Percentiles rank a stretch among this genome's conserved stretches.
Conservation (phyloP, 139 green algal species). For the Closterium sp. region DNA sequence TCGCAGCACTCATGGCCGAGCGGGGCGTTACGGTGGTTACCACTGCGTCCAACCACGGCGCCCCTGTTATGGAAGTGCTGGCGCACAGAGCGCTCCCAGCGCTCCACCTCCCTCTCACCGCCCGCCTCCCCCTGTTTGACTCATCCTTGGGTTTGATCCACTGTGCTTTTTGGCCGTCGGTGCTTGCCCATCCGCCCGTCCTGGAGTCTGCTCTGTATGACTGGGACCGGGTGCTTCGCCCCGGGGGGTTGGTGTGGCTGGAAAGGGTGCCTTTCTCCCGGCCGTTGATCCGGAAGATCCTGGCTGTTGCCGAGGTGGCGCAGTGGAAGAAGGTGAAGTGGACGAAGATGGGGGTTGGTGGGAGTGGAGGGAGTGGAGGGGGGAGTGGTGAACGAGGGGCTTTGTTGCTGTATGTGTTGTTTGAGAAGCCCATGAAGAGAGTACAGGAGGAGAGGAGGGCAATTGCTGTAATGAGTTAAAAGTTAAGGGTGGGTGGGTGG, state of each 20-base stretch:
- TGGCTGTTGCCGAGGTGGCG: background rate
- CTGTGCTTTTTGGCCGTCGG: background rate
- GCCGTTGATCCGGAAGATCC: background rate
- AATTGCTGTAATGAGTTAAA: background rate
- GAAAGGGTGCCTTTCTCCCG: background rate
- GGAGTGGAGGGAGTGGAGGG: background rate
- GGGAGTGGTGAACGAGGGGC: background rate
- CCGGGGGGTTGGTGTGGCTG: background rate
- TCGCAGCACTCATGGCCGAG: background rate
- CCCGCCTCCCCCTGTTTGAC: background rate
- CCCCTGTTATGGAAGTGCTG: background rate
- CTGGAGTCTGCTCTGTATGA: background rate
- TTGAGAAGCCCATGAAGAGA: background rate
- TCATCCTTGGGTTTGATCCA: background rate
- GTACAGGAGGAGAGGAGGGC: background rate
- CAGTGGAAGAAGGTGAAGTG: background rate
- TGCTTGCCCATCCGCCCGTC: background rate
- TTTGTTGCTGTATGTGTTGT: background rate
- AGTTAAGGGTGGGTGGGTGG: too few relatives aligned
- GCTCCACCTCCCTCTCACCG: background rate
- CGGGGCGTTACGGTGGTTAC: slow-evolving; percentile 1
- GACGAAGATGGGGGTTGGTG: background rate
- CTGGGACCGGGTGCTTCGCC: background rate
- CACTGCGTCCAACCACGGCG: background rate
- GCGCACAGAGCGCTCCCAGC: background rate